These are phyloP conservation scores for Pelargonium citronellum DNA, from an alignment of 441 rosid genomes.

Conservation along the genomic window DNA sequence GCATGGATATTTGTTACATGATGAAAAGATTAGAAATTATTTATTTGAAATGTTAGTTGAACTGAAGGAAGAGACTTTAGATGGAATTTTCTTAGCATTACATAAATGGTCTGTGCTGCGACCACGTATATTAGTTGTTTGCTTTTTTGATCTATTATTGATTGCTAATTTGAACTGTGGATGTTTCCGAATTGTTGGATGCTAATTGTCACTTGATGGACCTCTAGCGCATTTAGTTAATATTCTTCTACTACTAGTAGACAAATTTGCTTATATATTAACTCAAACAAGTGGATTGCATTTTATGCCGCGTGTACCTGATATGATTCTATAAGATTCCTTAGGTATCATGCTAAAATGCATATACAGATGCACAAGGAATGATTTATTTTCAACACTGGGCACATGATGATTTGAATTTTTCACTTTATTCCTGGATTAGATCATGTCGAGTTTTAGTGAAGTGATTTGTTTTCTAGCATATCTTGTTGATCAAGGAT, in stretches of 20 bases:
- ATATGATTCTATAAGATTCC: no score
- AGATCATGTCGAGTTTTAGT: no score
- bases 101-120: no score
- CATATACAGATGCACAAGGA: background rate
- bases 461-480: no score
- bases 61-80: no score
- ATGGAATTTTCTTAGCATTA: no score
- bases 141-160: background rate
- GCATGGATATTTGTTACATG: no score
- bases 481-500: slow-evolving; percentile 1
- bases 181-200: no score
- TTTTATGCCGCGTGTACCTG: no score
- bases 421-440: background rate
- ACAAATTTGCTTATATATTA: slow-evolving; percentile 14
- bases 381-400: background rate
- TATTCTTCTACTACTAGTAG: background rate
- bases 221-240: background rate
- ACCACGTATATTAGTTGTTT: background rate
- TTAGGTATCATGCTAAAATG: no score
- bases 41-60: no score
- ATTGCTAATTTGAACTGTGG: slow-evolving; percentile 6
- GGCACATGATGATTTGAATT: background rate
- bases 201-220: slow-evolving; percentile 7
- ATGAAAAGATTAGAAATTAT: no score
- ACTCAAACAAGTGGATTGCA: slow-evolving; percentile 10